Conservation (phyloP, 2,329 filamentous ascomycete species). For the Pseudogymnoascus verrucosus region DNA sequence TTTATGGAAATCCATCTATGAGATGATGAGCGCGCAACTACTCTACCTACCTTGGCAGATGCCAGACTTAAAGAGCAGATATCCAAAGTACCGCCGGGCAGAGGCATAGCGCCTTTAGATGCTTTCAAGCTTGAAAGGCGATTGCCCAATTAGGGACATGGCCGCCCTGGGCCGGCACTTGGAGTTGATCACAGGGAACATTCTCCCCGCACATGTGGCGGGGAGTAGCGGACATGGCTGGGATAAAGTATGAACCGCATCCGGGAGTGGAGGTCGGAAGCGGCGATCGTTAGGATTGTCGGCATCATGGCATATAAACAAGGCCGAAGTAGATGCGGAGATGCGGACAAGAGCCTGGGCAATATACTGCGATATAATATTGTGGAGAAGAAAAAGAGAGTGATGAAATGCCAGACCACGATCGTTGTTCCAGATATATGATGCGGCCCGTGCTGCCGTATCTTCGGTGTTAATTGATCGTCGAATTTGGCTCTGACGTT, state of each 20-base stretch:
- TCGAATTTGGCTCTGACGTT: background rate
- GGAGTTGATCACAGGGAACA: background rate
- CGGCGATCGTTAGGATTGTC: background rate
- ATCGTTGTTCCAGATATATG: background rate
- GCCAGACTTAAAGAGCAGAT: background rate
- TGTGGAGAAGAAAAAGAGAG: background rate
- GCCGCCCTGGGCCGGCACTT: background rate
- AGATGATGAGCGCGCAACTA: conserved; percentile 1
- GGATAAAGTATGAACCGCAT: background rate
- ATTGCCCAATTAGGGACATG: background rate
- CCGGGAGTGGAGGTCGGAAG: background rate
- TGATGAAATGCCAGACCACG: background rate
- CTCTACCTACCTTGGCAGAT: conserved; percentile 3
- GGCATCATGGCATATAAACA: background rate
- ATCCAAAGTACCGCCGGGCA: background rate
- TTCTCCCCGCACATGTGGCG: background rate
- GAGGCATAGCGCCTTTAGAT: background rate
- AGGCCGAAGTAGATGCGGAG: background rate
- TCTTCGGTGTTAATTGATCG: background rate
- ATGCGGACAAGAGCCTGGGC: background rate
- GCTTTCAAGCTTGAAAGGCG: background rate
- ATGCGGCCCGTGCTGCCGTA: background rate
- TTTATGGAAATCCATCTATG: background rate
- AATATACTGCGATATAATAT: background rate
- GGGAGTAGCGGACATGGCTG: background rate